phyloP scores from a whole-genome alignment of 352 stramenopile genomes.

The Sclerospora graminicola region DNA sequence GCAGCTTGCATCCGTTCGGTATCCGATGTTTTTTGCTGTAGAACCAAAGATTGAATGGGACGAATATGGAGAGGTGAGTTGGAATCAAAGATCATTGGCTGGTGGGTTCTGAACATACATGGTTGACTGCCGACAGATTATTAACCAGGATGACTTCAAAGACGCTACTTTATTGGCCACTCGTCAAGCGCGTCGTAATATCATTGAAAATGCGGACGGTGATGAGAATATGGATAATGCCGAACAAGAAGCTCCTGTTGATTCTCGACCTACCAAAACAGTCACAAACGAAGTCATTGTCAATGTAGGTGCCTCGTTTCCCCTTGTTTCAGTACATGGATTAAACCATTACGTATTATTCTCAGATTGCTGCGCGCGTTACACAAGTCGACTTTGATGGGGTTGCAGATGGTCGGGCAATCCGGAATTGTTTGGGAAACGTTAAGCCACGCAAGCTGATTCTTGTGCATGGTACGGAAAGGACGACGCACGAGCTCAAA shows the following conservation, averaged over 20 bases:
- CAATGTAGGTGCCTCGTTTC: slow-evolving; percentile 25
- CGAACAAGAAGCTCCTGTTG: slow-evolving; percentile 40
- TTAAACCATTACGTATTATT: slow-evolving; percentile 1
- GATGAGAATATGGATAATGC: slow-evolving; percentile 67
- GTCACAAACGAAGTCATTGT: slow-evolving; percentile 59
- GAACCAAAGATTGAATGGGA: slow-evolving; percentile 85
- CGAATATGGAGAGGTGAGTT: slow-evolving; percentile 72
- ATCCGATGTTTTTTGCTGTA: slow-evolving; percentile 84
- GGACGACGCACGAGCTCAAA: slow-evolving; percentile 74
- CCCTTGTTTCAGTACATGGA: too few relatives aligned
- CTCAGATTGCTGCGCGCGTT: slow-evolving; percentile 63
- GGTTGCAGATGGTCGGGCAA: slow-evolving; percentile 71
- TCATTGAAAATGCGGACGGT: slow-evolving; percentile 44
- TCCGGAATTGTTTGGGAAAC: slow-evolving; percentile 82
- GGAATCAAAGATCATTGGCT: not conserved
- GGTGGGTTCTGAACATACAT: not conserved
- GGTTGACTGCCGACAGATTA: slow-evolving; percentile 31
- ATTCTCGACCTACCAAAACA: slow-evolving; percentile 74
- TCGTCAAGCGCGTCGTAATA: slow-evolving; percentile 49
- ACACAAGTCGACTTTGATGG: slow-evolving; percentile 81
- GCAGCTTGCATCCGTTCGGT: slow-evolving; percentile 73
- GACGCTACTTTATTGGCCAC: slow-evolving; percentile 54
- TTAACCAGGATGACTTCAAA: slow-evolving; percentile 77
- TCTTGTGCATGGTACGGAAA: slow-evolving; percentile 73
- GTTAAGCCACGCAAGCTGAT: slow-evolving; percentile 86